Base-by-base conservation (phyloP, 306 rosid genomes). In the Datisca glomerata region DNA sequence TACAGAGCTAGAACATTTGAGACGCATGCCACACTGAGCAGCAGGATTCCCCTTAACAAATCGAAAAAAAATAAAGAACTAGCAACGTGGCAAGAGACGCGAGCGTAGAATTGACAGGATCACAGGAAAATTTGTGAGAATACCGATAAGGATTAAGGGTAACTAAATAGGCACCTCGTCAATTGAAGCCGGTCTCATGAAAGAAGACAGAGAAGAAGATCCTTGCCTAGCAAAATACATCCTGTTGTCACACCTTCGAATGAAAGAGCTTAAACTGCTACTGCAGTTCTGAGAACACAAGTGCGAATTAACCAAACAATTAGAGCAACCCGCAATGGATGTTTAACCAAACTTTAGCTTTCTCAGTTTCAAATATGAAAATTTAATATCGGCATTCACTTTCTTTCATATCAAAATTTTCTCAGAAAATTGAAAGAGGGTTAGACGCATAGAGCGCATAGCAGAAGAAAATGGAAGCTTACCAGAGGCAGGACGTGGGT, bases 161-260 rank as follows among this genome's bases (percentile, higher is more conserved):
- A n/a, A n/a, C n/a, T n/a, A n/a, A n/a, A n/a, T n/a, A n/a, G n/a
- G 52, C 46, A 79, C 93, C 86, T 73, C 72, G 28, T 68, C 53
- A 27, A 8, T 33, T 24, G 76, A 58, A 46, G 68, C 51, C 40
- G 61, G 80, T 66, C 80, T 73, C 89, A 78, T 83, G 60, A 75
- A 83, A 50, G 55, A 53, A 43, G 71, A 76, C 41, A 56, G 61
- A 49, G 85, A 68, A 34, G 60, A 53, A 37, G 94, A 69, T 47
- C 77, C 72, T 59, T 75, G 91, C 49, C 85, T 68, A 3, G 85
- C 85, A 38, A 83, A 78, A 59, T 40, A 47, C 59, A 68, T 16
- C 47, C 42, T 75, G 46, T 67, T 78, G 43, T 72, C 82, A 21
- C 64, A 18, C 60, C 89, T 75, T 27, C 60, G 23, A 25, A 43